Conservation (phyloP, 768 basidiomycete genomes). For the Auriscalpium vulgare region DNA sequence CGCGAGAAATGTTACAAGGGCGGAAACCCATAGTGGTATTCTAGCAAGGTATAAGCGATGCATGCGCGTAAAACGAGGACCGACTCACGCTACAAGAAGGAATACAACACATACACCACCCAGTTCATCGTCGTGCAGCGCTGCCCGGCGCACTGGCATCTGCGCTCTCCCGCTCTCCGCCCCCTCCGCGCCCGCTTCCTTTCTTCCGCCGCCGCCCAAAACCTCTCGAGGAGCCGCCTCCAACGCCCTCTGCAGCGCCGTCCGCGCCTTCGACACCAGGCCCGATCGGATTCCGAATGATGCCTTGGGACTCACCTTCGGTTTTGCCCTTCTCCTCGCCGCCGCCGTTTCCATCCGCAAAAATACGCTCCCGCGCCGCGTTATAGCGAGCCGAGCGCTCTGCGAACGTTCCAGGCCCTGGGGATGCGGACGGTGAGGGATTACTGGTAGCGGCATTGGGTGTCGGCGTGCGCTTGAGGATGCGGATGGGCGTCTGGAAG, state of each 20-base stretch:
- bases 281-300: slow-evolving; percentile 12
- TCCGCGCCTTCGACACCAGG: not conserved
- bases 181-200: not conserved
- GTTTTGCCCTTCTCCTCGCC: not conserved
- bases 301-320: not conserved
- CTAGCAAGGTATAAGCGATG: too few species aligned
- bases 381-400: slow-evolving; percentile 70
- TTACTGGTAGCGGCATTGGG: slow-evolving; percentile 12
- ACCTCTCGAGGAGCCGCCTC: not conserved
- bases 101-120: too few species aligned
- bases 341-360: slow-evolving; percentile 25
- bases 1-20: too few species aligned
- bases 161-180: too few species aligned
- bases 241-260: not conserved
- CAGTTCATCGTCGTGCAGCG: too few species aligned
- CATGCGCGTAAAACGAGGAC: too few species aligned
- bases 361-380: slow-evolving; percentile 68
- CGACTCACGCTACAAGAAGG: too few species aligned
- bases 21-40: too few species aligned
- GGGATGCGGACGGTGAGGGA: slow-evolving; percentile 18
- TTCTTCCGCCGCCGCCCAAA: not conserved
- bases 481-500: slow-evolving; percentile 57
- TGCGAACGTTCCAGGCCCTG: slow-evolving; percentile 33
- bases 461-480: slow-evolving; percentile 52
- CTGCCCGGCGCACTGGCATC: too few species aligned